These are phyloP conservation scores for Waltergamsia citrina DNA, from an alignment of 2,329 filamentous ascomycete genomes.

Conservation along the genomic window DNA sequence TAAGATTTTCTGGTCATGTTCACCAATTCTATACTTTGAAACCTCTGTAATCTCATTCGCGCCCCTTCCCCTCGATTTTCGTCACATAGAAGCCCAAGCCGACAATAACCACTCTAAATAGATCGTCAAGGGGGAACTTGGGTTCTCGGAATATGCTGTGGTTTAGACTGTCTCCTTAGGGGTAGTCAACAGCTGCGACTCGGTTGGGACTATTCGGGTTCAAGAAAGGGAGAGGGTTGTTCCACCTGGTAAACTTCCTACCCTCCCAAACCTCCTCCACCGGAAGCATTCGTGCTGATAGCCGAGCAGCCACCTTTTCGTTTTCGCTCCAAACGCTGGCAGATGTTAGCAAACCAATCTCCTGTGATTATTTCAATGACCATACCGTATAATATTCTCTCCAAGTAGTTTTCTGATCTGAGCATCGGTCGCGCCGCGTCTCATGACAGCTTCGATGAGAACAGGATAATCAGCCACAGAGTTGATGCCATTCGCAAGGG, in stretches of 20 bases:
- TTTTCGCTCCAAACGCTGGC: constrained; percentile 1
- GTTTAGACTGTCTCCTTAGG: too few species aligned
- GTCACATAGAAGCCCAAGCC: too few species aligned
- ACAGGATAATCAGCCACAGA: constrained; percentile 6
- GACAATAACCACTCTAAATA: too few species aligned
- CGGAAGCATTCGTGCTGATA: not conserved
- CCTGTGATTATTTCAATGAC: not conserved
- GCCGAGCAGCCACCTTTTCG: not conserved
- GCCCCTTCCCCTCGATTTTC: too few species aligned
- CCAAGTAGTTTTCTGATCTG: constrained; percentile 9
- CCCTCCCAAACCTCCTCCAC: constrained; percentile 1
- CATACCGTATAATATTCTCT: constrained; percentile 7
- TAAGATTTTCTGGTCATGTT: too few species aligned
- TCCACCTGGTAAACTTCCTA: not conserved
- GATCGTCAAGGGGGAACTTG: too few species aligned
- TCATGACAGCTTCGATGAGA: constrained; percentile 7
- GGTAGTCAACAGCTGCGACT: not conserved
- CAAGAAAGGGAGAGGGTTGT: not conserved
- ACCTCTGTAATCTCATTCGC: too few species aligned
- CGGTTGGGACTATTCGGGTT: not conserved
- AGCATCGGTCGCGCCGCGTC: constrained; percentile 8
- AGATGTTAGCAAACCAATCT: not conserved
- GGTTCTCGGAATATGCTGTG: too few species aligned
- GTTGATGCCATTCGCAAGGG: constrained; percentile 6
- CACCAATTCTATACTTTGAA: too few species aligned